Evolutionary conservation across 1,139 yeast species (phyloP).

Genomic region (Pichia sp.): DNA sequence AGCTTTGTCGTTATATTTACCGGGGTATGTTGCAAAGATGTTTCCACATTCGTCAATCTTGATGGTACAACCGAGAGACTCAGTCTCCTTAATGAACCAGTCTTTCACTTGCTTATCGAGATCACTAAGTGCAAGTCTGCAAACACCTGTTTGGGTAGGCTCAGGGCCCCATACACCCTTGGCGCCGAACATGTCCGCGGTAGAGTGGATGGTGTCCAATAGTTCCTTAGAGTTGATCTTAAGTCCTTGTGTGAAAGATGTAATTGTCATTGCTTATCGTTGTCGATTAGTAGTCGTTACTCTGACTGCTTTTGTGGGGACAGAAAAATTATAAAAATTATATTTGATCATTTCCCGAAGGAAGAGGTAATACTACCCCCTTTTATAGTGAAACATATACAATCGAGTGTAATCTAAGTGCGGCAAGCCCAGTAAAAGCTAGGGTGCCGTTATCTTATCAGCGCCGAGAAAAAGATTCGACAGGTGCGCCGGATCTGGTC

Average conservation of each 20-base stretch:
- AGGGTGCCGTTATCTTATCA: too few relatives aligned
- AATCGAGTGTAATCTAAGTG: too few relatives aligned
- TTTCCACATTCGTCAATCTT: constrained; percentile 60
- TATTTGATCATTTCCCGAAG: too few relatives aligned
- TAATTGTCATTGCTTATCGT: constrained; percentile 8
- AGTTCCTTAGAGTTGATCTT: constrained; percentile 35
- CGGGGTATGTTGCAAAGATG: constrained; percentile 59
- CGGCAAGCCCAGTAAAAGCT: too few relatives aligned
- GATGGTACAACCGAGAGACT: constrained; percentile 47
- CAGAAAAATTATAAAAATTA: too few relatives aligned
- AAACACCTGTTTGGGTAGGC: constrained; percentile 51
- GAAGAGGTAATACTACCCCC: too few relatives aligned
- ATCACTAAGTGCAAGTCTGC: constrained; percentile 55
- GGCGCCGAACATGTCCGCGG: constrained; percentile 54
- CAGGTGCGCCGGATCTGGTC: too few relatives aligned
- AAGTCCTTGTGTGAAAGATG: constrained; percentile 10
- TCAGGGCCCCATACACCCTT: constrained; percentile 53
- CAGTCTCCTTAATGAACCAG: constrained; percentile 54
- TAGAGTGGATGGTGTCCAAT: constrained; percentile 51
- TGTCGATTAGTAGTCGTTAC: too few relatives aligned
- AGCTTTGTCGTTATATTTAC: constrained; percentile 36
- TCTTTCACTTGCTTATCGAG: constrained; percentile 60
- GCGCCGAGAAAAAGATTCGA: too few relatives aligned
- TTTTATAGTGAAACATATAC: too few relatives aligned
- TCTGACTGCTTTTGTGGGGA: too few relatives aligned